These are phyloP conservation scores for Casaregolazyma suthepensis DNA, from an alignment of 1,139 yeast species.

Conservation along the genomic window DNA sequence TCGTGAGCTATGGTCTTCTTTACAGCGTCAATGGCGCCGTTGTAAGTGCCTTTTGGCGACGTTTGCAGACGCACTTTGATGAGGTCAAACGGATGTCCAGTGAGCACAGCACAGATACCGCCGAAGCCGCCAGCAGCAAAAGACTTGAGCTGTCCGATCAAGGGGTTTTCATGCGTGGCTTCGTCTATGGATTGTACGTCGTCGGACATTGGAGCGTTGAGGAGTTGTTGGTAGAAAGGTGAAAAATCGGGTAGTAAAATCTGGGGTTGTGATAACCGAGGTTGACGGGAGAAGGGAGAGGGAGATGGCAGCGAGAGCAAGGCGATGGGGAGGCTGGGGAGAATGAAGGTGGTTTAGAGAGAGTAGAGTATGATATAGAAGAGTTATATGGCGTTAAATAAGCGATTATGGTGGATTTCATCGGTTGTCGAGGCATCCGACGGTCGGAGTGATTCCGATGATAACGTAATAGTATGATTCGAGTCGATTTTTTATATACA, in stretches of 20 bases:
- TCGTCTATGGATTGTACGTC: conserved; percentile 14
- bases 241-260: background rate
- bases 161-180: conserved; percentile 20
- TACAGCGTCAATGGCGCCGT: conserved; percentile 59
- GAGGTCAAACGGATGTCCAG: conserved; percentile 95
- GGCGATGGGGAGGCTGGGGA: background rate
- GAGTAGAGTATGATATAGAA: background rate
- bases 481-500: background rate
- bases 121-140: conserved; percentile 89
- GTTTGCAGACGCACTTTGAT: conserved; percentile 79
- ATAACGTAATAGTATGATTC: background rate
- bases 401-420: background rate
- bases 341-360: background rate
- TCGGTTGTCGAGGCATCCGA: background rate
- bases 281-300: background rate
- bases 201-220: conserved; percentile 4
- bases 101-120: conserved; percentile 76
- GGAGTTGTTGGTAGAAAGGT: background rate
- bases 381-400: background rate
- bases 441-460: background rate
- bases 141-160: conserved; percentile 54
- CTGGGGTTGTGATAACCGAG: conserved; percentile 4
- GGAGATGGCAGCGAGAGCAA: background rate
- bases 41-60: conserved; percentile 48
- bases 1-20: conserved; percentile 62